Evolutionary conservation across 805 yeast species (phyloP).

Genomic region (Kuraishia molischiana): DNA sequence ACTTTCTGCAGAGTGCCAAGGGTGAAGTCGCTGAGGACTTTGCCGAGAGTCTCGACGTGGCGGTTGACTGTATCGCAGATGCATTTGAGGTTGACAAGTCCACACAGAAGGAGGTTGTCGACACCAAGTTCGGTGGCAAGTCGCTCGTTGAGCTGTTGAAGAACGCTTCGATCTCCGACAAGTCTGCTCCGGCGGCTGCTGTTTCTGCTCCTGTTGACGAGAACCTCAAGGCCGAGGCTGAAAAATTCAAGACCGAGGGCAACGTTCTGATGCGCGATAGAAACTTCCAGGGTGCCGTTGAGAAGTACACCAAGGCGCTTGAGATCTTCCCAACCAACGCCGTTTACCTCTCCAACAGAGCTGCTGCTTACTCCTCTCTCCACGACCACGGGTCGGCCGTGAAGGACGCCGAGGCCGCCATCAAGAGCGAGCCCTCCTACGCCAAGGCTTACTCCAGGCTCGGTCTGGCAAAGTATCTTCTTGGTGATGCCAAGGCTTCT

Average conservation of each 20-base stretch:
- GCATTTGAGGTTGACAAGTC: slow-evolving; percentile 64
- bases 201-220: slow-evolving; percentile 26
- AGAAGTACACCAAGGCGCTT: slow-evolving; percentile 75
- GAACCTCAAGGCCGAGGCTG: slow-evolving; percentile 65
- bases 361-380: slow-evolving; percentile 87
- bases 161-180: slow-evolving; percentile 7
- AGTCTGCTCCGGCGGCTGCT: slow-evolving; percentile 13
- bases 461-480: slow-evolving; percentile 90
- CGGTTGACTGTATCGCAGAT: slow-evolving; percentile 78
- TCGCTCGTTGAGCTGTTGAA: slow-evolving; percentile 35
- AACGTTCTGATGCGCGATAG: slow-evolving; percentile 79
- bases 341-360: slow-evolving; percentile 86
- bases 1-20: slow-evolving; percentile 52
- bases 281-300: slow-evolving; percentile 63
- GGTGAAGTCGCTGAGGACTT: slow-evolving; percentile 37
- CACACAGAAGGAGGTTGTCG: slow-evolving; percentile 18
- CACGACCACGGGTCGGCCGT: slow-evolving; percentile 70
- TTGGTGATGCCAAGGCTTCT: slow-evolving; percentile 86
- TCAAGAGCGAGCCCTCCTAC: slow-evolving; percentile 65
- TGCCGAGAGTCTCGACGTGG: slow-evolving; percentile 12
- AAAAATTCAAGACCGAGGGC: slow-evolving; percentile 75
- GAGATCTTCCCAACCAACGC: slow-evolving; percentile 61
- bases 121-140: slow-evolving; percentile 35
- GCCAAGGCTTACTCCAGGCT: slow-evolving; percentile 92
- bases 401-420: slow-evolving; percentile 76